Evolutionary conservation across 208 protist species (phyloP), one percentile per base, ranked within the genome.

Genomic region (Trypanosomatidae sp.): DNA sequence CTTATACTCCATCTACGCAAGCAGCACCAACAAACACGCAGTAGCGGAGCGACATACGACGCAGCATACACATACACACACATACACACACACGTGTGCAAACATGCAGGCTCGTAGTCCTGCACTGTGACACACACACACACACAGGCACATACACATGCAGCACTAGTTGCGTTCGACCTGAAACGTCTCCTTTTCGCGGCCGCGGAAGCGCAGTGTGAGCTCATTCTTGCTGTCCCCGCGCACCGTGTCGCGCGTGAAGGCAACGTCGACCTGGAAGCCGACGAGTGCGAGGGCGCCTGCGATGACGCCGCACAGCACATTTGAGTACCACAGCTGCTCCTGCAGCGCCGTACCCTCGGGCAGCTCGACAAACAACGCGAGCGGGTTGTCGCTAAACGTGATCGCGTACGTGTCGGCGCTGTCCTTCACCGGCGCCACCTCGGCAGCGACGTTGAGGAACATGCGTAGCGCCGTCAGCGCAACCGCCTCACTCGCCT

Each of bases 401-500:
- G 80, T 74, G 8, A 99, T 66, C 30, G 77, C 69, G 56, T 90
- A 98, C 24, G 63, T 64, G 51, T 85, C 74, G 6, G 64, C 56
- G 23, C 59, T 61, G 44, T 76, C 82, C 52, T 71, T 83, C 66
- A 90, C 93, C 28, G 88, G 84, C 3, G 68, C 43, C 18, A 98
- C 62, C 6, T 80, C 62, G 4, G 92, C 86, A 21, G 41, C 77
- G 20, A 98, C 60, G 48, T 92, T 92, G 7, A 98, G 70, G 56
- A 98, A 98, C 95, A 98, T 98, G 47, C 94, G 92, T 46, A 98
- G 92, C 0, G 86, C 81, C 43, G 95, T 87, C 35, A 96, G 93
- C 13, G 94, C 79, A 16, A 97, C 95, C 21, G 80, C 74, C 19
- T 98, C 92, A 6, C 92, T 91, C 5, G 95, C 96, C 48, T 98